Evolutionary conservation across 805 yeast species (phyloP), one percentile per base, ranked within the genome.

Genomic region (Alloascoidea hylecoeti): DNA sequence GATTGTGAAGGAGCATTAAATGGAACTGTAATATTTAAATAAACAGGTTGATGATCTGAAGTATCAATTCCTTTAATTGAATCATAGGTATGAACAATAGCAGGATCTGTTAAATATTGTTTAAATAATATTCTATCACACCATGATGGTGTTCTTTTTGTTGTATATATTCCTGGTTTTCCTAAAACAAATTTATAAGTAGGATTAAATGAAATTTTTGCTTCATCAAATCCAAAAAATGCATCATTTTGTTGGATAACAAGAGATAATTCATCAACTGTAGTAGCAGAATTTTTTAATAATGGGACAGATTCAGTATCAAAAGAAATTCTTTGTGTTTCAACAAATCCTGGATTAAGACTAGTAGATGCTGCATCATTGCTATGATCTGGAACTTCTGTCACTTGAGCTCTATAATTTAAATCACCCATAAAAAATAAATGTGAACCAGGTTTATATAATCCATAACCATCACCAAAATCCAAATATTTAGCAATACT

Each of bases 31-130:
- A 78, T 51, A 4, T 55, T 54, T 28, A 83, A 53, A 44, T 55
- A 70, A 1, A 86, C 95, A 0, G 96, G 94, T 36, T 71, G 70
- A 55, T 86, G 96, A 54, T 86, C 96, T 0, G 95, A 81, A 16
- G 64, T 59, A 3, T 57, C 55, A 30, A 78, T 55, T 0, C 60
- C 51, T 1, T 60, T 52, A 4, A 81, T 46, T 4, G 81, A 63
- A 18, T 57, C 48, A 54, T 85, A 85, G 3, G 52, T 49, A 12
- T 55, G 45, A 1, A 72, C 41, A 3, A 41, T 27, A 55, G 62
- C 38, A 9, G 43, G 41, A 14, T 43, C 39, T 4, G 51, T 46
- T 41, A 56, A 53, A 16, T 76, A 71, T 1, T 62, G 51, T 39
- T 70, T 68, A 48, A 61, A 83, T 35, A 88, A 52, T 4, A 88